Conservation (phyloP, 176 grass and related monocot genomes). For the Phoenix dactylifera region DNA sequence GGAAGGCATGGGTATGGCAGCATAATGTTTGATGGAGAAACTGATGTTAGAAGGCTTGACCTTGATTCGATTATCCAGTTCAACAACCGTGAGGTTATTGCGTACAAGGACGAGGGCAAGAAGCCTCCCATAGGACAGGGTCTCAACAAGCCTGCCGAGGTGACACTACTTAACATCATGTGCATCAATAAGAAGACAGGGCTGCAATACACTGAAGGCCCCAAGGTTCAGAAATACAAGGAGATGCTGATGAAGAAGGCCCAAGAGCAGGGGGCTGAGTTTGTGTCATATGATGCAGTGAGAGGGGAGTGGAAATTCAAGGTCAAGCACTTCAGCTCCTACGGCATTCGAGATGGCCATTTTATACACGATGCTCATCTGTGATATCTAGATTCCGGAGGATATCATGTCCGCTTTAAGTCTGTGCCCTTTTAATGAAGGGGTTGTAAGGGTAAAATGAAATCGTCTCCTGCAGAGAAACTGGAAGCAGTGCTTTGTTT, state of each 20-base stretch:
- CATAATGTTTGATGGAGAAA: conserved; percentile 67
- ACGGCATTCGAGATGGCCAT: neutral
- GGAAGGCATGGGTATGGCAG: conserved; percentile 65
- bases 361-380: no score
- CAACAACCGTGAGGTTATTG: conserved; percentile 71
- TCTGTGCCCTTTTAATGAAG: no score
- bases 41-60: conserved; percentile 63
- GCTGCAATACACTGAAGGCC: conserved; percentile 31
- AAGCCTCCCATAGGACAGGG: conserved; percentile 71
- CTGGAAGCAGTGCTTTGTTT: no score
- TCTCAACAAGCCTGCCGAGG: conserved; percentile 72
- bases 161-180: conserved; percentile 77
- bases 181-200: conserved; percentile 66
- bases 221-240: conserved; percentile 53
- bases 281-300: conserved; percentile 43
- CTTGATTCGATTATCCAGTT: conserved; percentile 64
- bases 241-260: conserved; percentile 56
- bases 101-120: conserved; percentile 65
- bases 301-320: conserved; percentile 93
- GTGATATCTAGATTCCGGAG: no score
- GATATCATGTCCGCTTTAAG: no score
- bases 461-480: no score
- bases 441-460: no score
- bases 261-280: conserved; percentile 64
- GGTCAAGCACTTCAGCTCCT: conserved; percentile 53